Evolutionary conservation across 805 yeast genomes (phyloP).

Genomic region (Wickerhamomyces ciferrii): DNA sequence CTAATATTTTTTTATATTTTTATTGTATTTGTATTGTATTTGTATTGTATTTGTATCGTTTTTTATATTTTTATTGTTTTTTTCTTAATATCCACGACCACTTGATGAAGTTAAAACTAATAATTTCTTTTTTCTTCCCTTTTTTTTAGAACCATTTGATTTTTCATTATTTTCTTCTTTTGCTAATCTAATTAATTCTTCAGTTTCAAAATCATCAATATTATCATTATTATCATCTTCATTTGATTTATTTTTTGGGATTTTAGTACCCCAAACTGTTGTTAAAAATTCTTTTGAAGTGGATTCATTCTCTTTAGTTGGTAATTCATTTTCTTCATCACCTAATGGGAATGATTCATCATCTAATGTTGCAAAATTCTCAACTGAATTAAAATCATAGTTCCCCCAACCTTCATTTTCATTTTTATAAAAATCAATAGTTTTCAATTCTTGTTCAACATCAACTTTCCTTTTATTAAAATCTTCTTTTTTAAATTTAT

Average conservation of each 20-base stretch:
- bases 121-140: slow-evolving; percentile 15
- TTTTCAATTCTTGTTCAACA: slow-evolving; percentile 50
- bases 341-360: slow-evolving; percentile 28
- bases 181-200: slow-evolving; percentile 16
- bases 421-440: slow-evolving; percentile 50
- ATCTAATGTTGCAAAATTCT: slow-evolving; percentile 16
- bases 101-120: slow-evolving; percentile 12
- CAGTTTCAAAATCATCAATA: slow-evolving; percentile 25
- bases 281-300: slow-evolving; percentile 30
- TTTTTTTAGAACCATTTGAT: slow-evolving; percentile 7
- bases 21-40: too few species aligned
- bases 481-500: slow-evolving; percentile 56
- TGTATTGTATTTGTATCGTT: neutral
- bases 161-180: slow-evolving; percentile 4
- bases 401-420: slow-evolving; percentile 41
- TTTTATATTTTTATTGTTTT: neutral
- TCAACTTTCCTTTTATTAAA: slow-evolving; percentile 51
- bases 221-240: slow-evolving; percentile 28
- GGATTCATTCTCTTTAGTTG: too few species aligned
- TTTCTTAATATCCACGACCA: neutral
- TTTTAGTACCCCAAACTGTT: slow-evolving; percentile 75
- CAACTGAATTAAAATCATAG: slow-evolving; percentile 23
- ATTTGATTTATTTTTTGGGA: slow-evolving; percentile 23
- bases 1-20: too few species aligned
- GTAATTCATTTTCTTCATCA: too few species aligned